These are phyloP conservation scores for Talaromyces thailandensis DNA, from an alignment of 495 filamentous ascomycete genomes.

Conservation along the genomic window DNA sequence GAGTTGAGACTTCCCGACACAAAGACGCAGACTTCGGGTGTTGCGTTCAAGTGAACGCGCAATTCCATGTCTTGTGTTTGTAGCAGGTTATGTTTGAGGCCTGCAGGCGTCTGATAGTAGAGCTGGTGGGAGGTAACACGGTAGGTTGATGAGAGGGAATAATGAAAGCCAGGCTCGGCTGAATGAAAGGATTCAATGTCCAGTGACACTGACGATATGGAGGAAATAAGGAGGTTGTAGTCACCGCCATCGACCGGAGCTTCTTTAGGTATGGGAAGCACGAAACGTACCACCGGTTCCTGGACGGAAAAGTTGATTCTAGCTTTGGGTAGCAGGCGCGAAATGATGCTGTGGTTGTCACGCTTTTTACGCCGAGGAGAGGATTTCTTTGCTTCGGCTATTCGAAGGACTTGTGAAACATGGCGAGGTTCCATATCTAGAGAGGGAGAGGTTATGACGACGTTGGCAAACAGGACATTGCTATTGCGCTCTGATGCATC, in stretches of 20 bases:
- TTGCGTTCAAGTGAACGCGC: constrained; percentile 73
- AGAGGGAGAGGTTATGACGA: constrained; percentile 92
- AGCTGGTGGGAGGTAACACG: constrained; percentile 81
- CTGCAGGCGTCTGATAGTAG: constrained; percentile 85
- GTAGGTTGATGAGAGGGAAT: constrained; percentile 72
- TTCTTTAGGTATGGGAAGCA: constrained; percentile 65
- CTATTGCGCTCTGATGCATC: constrained; percentile 82
- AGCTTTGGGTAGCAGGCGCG: constrained; percentile 88
- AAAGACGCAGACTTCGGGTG: constrained; percentile 75
- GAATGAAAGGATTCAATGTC: constrained; percentile 95
- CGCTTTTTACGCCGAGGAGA: constrained; percentile 35
- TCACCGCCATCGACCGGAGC: constrained; percentile 48
- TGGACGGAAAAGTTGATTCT: constrained; percentile 93
- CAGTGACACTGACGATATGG: constrained; percentile 82
- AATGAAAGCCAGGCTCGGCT: constrained; percentile 72
- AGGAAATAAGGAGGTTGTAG: constrained; percentile 89
- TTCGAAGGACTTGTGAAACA: constrained; percentile 73
- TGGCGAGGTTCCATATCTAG: constrained; percentile 92
- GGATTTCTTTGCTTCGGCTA: constrained; percentile 52
- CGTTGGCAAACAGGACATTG: constrained; percentile 92
- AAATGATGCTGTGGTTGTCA: constrained; percentile 61
- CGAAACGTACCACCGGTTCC: constrained; percentile 85
- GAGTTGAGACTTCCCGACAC: constrained; percentile 75
- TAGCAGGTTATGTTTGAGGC: constrained; percentile 74
- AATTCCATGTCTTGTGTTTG: constrained; percentile 80